Percentiles rank a stretch among this genome's conserved stretches.
phyloP scores from a whole-genome alignment of 2,329 filamentous ascomycete genomes.

The Penicillium sp. region DNA sequence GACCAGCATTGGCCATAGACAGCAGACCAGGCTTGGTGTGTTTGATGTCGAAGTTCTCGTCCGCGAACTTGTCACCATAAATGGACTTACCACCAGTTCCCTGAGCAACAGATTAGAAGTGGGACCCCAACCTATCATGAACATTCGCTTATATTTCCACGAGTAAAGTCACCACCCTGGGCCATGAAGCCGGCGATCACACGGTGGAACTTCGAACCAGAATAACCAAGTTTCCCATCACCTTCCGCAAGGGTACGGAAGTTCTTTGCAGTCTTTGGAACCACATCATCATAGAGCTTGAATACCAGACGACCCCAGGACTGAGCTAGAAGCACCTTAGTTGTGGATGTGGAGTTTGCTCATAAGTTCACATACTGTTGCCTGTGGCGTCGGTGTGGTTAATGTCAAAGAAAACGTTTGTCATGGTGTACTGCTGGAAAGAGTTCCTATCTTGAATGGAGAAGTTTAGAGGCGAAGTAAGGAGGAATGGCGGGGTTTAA shows the following conservation, averaged over 20 bases:
- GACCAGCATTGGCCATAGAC: constrained; percentile 87
- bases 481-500: background rate
- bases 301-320: constrained; percentile 68
- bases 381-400: background rate
- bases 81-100: constrained; percentile 86
- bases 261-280: constrained; percentile 79
- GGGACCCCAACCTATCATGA: background rate
- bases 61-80: constrained; percentile 83
- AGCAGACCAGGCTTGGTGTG: constrained; percentile 68
- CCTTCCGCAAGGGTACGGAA: constrained; percentile 74
- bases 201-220: constrained; percentile 76
- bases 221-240: constrained; percentile 75
- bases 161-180: constrained; percentile 88
- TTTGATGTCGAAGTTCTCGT: constrained; percentile 75
- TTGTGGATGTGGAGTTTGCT: no score
- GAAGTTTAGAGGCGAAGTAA: background rate
- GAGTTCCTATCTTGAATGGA: background rate
- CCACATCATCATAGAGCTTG: constrained; percentile 72
- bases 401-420: background rate
- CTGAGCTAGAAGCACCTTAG: background rate
- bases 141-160: constrained; percentile 69
- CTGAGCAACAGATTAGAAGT: constrained; percentile 40
- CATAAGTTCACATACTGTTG: background rate
- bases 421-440: background rate
- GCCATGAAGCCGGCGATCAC: constrained; percentile 89